Evolutionary conservation across 345 rosid genomes (phyloP), one percentile per base, ranked within the genome.

Genomic region (Eucalyptus leucophloia): DNA sequence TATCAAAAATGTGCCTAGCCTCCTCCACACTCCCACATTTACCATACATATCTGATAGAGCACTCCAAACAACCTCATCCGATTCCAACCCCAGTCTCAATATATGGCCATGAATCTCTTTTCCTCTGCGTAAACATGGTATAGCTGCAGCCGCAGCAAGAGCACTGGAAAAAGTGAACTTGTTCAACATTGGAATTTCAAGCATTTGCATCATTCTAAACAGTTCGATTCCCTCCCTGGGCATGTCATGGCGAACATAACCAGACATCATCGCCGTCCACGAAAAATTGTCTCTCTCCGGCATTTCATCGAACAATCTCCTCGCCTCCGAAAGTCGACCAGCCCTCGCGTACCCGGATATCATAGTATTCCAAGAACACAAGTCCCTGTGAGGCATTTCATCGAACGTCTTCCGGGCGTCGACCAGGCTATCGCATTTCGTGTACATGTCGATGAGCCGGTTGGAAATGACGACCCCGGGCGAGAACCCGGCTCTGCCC

Each of bases 201-300:
- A 83, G 49, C 67, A 47, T 89, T 26, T 94, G 97, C 94, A 95
- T 93, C 91, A 88, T 86, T 86, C 95, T 94, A 69, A 90, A 95
- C 90, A 96, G 45, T 54, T 90, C 88, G 60, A 96, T 92, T 47
- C 95, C 98, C 89, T 95, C 96, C 26, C 72, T 72, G 7, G 98
- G 96, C 89, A 54, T 92, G 91, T 92, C 89, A 45, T 91, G 93
- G 72, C 95, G 92, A 89, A 89, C 96, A 92, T 95, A 94, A 28
- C 98, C 99, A 0, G 96, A 95, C 88, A 97, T 95, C 96, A 97
- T 96, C 2, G 97, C 97, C 0, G 96, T 97, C 99, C 99, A 97
- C 24, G 99, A 96, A 89, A 96, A 97, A 83, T 95, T 93, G 90
- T 96, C 99, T 90, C 95, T 94, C 53, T 94, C 92, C 53, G 97